Evolutionary conservation across 140 eudicot genomes (phyloP).

Genomic region (Stevia rebaudiana): DNA sequence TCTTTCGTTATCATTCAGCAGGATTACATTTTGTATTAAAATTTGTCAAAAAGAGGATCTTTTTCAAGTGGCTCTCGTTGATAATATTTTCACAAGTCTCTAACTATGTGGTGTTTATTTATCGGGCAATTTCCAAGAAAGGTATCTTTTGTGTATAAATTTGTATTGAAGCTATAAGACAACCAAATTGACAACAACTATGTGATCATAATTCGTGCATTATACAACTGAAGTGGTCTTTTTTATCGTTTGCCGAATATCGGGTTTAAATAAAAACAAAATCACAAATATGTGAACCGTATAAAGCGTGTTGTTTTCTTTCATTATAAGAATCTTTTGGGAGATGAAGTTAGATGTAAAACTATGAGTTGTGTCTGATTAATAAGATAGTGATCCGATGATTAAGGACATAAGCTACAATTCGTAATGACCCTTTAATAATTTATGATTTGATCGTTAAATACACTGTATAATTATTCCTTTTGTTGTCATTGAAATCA

Average conservation of each 20-base stretch:
- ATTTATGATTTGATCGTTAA: slow-evolving; percentile 3
- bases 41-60: neutral
- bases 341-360: neutral
- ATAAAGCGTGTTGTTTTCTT: neutral
- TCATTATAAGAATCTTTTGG: neutral
- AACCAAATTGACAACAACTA: slow-evolving; percentile 16
- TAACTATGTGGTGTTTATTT: neutral
- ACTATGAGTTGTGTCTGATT: neutral
- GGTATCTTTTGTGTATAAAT: neutral
- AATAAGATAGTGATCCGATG: neutral
- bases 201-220: slow-evolving; percentile 4
- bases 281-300: slow-evolving; percentile 13
- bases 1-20: too few relatives aligned
- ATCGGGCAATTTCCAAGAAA: neutral
- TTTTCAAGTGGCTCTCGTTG: neutral
- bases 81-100: neutral
- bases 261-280: slow-evolving; percentile 10
- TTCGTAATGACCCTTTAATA: neutral
- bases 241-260: slow-evolving; percentile 8
- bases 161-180: slow-evolving; percentile 3
- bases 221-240: neutral
- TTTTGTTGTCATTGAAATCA: slow-evolving; percentile 1
- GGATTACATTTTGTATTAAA: neutral
- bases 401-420: neutral
- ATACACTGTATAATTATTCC: neutral